These are phyloP conservation scores for Canavalia ensiformis DNA, from an alignment of 306 rosid species.

Conservation along the genomic window DNA sequence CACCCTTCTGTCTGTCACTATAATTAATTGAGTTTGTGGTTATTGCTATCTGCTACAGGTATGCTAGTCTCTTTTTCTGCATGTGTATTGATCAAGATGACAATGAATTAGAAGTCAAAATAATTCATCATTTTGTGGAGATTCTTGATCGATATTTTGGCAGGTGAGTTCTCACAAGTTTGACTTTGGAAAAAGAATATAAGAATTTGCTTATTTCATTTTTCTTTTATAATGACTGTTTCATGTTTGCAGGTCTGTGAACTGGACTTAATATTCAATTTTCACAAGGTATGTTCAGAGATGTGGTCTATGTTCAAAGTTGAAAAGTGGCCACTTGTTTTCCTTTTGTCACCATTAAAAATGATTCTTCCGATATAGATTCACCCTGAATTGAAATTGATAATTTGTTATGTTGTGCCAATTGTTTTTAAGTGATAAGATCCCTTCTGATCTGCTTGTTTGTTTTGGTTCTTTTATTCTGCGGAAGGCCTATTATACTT, in stretches of 20 bases:
- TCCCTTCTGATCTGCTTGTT: constrained; percentile 36
- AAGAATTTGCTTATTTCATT: background rate
- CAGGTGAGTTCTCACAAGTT: constrained; percentile 70
- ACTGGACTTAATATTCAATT: constrained; percentile 87
- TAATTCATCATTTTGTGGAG: constrained; percentile 93
- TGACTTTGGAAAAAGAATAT: constrained; percentile 18
- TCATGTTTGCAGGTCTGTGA: constrained; percentile 73
- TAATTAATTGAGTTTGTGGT: background rate
- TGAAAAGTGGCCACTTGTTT: background rate
- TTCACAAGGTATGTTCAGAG: constrained; percentile 77
- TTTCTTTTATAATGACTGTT: constrained; percentile 17
- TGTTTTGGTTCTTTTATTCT: constrained; percentile 37
- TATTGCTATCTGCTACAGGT: constrained; percentile 62
- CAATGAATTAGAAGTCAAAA: constrained; percentile 86
- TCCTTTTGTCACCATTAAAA: constrained; percentile 1
- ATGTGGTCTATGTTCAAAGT: constrained; percentile 14
- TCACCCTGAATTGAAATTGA: constrained; percentile 9
- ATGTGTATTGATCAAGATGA: constrained; percentile 92
- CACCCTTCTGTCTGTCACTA: constrained; percentile 12
- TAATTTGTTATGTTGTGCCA: background rate
- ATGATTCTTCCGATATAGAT: constrained; percentile 29
- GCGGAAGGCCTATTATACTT: constrained; percentile 82
- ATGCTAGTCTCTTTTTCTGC: constrained; percentile 95
- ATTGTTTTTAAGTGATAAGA: background rate
- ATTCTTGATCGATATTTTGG: constrained; percentile 93